A percentile compares a stretch with the other conserved stretches of the same genome.
Conservation (phyloP, 2,329 filamentous ascomycete genomes). For the Thelonectria rubi region DNA sequence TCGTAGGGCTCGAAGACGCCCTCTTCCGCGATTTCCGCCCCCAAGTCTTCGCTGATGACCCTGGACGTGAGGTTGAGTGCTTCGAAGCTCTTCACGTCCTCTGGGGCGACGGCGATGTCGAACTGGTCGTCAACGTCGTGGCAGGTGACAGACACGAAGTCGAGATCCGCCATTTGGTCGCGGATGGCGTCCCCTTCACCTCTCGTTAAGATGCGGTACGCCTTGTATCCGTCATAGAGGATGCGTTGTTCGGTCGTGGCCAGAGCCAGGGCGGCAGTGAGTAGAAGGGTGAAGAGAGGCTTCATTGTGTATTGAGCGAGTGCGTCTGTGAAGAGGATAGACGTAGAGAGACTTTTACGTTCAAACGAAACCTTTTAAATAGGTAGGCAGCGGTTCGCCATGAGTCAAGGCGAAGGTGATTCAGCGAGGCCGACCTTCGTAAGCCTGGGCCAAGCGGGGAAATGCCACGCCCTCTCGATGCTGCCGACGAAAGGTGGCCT, state of each 20-base stretch:
- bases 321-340: not conserved
- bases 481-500: not conserved
- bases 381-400: not conserved
- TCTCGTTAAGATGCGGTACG: slow-evolving; percentile 32
- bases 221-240: slow-evolving; percentile 40
- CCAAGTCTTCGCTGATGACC: slow-evolving; percentile 37
- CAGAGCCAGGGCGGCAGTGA: slow-evolving; percentile 5
- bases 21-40: slow-evolving; percentile 36
- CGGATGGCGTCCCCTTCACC: slow-evolving; percentile 31
- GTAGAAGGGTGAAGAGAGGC: not conserved
- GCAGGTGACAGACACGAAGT: slow-evolving; percentile 34
- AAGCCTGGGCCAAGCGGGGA: not conserved
- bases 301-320: slow-evolving; percentile 9
- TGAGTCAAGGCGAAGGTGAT: not conserved
- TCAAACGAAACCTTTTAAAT: not conserved
- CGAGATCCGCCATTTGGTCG: slow-evolving; percentile 32
- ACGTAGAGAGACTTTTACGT: not conserved
- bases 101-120: slow-evolving; percentile 40
- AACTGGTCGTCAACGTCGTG: slow-evolving; percentile 32
- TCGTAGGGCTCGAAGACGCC: slow-evolving; percentile 29
- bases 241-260: slow-evolving; percentile 19
- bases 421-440: not conserved
- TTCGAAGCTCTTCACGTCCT: slow-evolving; percentile 33
- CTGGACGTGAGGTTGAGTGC: slow-evolving; percentile 34
- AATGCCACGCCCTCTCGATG: not conserved